Conservation (phyloP, 2,329 filamentous ascomycete species). For the Chrysoporthe puriensis region DNA sequence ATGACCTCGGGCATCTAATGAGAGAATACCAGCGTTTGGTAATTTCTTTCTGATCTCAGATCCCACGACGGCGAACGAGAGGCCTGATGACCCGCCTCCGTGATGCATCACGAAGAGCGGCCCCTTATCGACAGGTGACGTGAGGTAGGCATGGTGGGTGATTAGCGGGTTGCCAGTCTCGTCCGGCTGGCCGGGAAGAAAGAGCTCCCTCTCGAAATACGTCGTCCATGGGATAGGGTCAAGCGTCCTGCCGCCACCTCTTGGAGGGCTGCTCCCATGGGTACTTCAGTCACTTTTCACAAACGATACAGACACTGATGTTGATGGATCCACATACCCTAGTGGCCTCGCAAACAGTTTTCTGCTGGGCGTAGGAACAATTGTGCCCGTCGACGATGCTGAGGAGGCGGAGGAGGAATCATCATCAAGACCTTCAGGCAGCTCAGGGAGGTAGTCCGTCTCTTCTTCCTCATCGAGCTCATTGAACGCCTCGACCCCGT, state of each 20-base stretch:
- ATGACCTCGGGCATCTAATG: conserved; percentile 85
- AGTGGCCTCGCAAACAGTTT: conserved; percentile 73
- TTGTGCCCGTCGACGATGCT: conserved; percentile 90
- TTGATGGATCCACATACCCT: conserved; percentile 54
- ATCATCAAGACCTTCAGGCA: conserved; percentile 58
- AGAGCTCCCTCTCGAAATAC: conserved; percentile 89
- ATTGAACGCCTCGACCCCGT: conserved; percentile 54
- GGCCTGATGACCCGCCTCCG: conserved; percentile 88
- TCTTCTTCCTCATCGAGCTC: conserved; percentile 56
- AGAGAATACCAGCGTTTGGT: conserved; percentile 81
- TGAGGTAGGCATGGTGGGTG: conserved; percentile 85
- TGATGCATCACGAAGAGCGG: conserved; percentile 94
- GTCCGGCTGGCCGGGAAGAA: conserved; percentile 56
- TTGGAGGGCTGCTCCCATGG: conserved; percentile 45
- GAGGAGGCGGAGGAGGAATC: conserved; percentile 80
- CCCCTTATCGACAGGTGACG: conserved; percentile 72
- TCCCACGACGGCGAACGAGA: conserved; percentile 85
- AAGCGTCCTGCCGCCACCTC: conserved; percentile 52
- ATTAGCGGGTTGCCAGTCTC: conserved; percentile 49
- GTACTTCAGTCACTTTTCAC: conserved; percentile 1
- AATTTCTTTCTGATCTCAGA: conserved; percentile 76
- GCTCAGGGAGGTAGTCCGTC: conserved; percentile 44
- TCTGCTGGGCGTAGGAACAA: conserved; percentile 76
- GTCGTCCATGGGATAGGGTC: conserved; percentile 81
- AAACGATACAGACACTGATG: background rate